phyloP scores from a whole-genome alignment of 805 yeast species.

The Lipomyces spencermartinsiae region DNA sequence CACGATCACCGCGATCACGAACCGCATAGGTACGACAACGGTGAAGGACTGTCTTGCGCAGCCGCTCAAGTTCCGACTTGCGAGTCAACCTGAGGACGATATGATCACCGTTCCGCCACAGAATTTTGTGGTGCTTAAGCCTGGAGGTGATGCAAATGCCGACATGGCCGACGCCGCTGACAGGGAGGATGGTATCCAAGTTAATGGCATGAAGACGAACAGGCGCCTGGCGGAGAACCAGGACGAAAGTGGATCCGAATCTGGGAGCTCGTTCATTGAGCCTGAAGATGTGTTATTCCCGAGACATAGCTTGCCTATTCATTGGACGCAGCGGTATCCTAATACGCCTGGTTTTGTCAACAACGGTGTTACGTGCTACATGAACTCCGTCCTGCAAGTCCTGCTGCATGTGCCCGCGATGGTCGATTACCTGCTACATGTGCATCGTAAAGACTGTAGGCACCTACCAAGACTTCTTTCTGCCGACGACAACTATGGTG shows the following conservation, averaged over 20 bases:
- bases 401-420: slow-evolving; percentile 90
- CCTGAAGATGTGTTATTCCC: slow-evolving; percentile 28
- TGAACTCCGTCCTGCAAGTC: slow-evolving; percentile 93
- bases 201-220: slow-evolving; percentile 9
- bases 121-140: slow-evolving; percentile 24
- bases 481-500: slow-evolving; percentile 45
- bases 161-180: slow-evolving; percentile 7
- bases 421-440: slow-evolving; percentile 78
- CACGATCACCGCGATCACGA: slow-evolving; percentile 33
- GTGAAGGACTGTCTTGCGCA: slow-evolving; percentile 30
- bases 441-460: slow-evolving; percentile 58
- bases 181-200: not conserved
- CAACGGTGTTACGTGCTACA: slow-evolving; percentile 95
- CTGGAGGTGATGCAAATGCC: slow-evolving; percentile 5
- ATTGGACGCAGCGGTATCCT: slow-evolving; percentile 26
- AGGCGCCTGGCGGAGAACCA: slow-evolving; percentile 3
- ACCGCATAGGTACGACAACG: slow-evolving; percentile 13
- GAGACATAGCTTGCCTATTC: slow-evolving; percentile 18
- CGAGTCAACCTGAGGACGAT: slow-evolving; percentile 30
- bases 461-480: not conserved
- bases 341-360: slow-evolving; percentile 68
- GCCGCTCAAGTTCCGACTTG: slow-evolving; percentile 30
- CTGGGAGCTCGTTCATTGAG: slow-evolving; percentile 22
- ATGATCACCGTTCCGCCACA: slow-evolving; percentile 26
- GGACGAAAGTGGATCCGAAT: slow-evolving; percentile 14